A percentile compares a stretch with the other conserved stretches of the same genome.
phyloP scores from a whole-genome alignment of 352 stramenopile species.

The Phytophthora megakarya region DNA sequence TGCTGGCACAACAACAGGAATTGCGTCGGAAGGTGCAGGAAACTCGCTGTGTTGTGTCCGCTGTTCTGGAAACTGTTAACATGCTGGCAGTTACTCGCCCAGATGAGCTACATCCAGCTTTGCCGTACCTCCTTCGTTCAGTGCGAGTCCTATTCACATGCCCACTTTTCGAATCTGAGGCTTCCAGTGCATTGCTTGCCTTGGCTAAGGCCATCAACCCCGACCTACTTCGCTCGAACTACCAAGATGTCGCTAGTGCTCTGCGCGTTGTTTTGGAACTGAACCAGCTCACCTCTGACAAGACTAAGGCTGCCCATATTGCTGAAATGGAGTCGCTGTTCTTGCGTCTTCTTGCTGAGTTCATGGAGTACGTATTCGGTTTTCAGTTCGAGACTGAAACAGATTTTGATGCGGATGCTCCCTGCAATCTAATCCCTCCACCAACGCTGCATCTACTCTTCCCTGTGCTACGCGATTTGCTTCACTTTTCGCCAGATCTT shows the following conservation, averaged over 20 bases:
- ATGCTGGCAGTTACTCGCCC: constrained; percentile 61
- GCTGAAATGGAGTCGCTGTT: constrained; percentile 56
- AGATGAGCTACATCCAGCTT: constrained; percentile 74
- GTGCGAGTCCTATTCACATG: constrained; percentile 60
- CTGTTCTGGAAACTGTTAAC: constrained; percentile 63
- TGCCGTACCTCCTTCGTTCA: constrained; percentile 68
- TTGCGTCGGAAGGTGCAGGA: constrained; percentile 54
- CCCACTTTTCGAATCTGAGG: constrained; percentile 55
- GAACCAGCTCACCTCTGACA: constrained; percentile 42
- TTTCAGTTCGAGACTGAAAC: constrained; percentile 82
- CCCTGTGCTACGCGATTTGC: constrained; percentile 64
- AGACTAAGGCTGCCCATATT: constrained; percentile 46
- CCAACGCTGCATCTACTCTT: constrained; percentile 83
- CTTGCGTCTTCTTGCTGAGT: constrained; percentile 52
- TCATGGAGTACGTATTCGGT: constrained; percentile 84
- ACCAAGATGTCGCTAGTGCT: constrained; percentile 64
- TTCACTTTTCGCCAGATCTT: constrained; percentile 54
- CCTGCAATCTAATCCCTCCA: constrained; percentile 69
- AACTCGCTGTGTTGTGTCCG: constrained; percentile 45
- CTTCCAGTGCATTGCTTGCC: constrained; percentile 41
- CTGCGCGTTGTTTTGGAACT: constrained; percentile 61
- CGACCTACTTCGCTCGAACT: constrained; percentile 62
- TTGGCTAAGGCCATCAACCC: constrained; percentile 72
- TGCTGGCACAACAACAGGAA: constrained; percentile 64
- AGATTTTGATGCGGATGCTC: constrained; percentile 71